Evolutionary conservation across 441 rosid genomes (phyloP).

Genomic region (Euphorbia schlechtendalii): DNA sequence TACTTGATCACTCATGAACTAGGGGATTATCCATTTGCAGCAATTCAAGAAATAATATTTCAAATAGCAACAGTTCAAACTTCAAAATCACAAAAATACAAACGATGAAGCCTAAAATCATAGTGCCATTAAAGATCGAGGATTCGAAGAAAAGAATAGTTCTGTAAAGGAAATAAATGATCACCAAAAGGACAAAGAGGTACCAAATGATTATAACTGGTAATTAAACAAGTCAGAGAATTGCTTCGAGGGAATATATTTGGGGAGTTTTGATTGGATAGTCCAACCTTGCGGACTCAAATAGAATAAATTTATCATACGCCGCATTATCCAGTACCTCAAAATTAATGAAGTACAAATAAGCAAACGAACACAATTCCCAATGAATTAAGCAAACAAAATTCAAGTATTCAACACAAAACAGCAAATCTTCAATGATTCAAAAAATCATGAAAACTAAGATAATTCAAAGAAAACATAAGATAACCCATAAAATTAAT

Average conservation of each 20-base stretch:
- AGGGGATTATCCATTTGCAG: neutral
- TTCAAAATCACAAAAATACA: neutral
- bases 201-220: neutral
- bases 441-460: neutral
- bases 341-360: neutral
- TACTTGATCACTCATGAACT: neutral
- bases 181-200: neutral
- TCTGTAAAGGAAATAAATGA: neutral
- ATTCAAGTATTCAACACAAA: neutral
- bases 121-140: neutral
- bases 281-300: neutral
- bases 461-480: neutral
- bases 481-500: constrained; percentile 10
- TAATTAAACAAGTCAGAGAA: neutral
- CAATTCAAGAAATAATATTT: neutral
- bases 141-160: neutral
- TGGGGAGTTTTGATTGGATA: neutral
- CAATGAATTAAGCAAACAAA: neutral
- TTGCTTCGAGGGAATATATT: neutral
- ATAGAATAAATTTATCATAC: neutral
- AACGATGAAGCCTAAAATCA: neutral
- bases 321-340: neutral
- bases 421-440: neutral
- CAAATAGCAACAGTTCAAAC: constrained; percentile 6
- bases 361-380: neutral